Conservation (phyloP, 768 basidiomycete species). For the Mycena haematopus region DNA sequence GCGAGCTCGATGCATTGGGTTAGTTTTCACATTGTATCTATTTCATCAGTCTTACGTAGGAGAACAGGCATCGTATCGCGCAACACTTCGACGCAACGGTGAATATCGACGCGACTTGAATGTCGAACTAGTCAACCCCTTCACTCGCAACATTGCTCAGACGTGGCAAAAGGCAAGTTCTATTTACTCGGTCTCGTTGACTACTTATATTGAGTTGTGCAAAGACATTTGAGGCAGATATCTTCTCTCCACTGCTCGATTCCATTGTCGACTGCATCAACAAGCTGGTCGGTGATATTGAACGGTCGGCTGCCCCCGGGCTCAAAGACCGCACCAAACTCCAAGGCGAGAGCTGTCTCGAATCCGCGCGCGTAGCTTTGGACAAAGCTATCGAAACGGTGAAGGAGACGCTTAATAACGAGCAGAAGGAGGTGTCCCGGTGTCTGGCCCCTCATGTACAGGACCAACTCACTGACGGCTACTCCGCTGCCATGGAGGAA, state of each 20-base stretch:
- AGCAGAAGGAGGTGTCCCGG: slow-evolving; percentile 67
- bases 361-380: slow-evolving; percentile 58
- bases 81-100: slow-evolving; percentile 60
- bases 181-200: not conserved
- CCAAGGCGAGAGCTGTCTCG: slow-evolving; percentile 58
- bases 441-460: slow-evolving; percentile 64
- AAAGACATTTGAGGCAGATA: slow-evolving; percentile 59
- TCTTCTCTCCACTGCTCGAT: slow-evolving; percentile 56
- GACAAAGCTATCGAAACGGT: slow-evolving; percentile 55
- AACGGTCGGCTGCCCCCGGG: slow-evolving; percentile 55
- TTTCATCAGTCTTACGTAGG: not conserved
- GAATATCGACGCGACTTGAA: slow-evolving; percentile 66
- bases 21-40: slow-evolving; percentile 33
- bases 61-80: slow-evolving; percentile 48
- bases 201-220: not conserved
- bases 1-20: slow-evolving; percentile 65
- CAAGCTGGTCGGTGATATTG: slow-evolving; percentile 56
- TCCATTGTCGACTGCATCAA: slow-evolving; percentile 45
- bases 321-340: slow-evolving; percentile 57
- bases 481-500: slow-evolving; percentile 60
- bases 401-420: slow-evolving; percentile 52
- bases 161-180: slow-evolving; percentile 53
- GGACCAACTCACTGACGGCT: slow-evolving; percentile 54
- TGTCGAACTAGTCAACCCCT: slow-evolving; percentile 60
- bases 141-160: slow-evolving; percentile 63